phyloP scores from a whole-genome alignment of 805 yeast species.

The Teunomyces pallodes region DNA sequence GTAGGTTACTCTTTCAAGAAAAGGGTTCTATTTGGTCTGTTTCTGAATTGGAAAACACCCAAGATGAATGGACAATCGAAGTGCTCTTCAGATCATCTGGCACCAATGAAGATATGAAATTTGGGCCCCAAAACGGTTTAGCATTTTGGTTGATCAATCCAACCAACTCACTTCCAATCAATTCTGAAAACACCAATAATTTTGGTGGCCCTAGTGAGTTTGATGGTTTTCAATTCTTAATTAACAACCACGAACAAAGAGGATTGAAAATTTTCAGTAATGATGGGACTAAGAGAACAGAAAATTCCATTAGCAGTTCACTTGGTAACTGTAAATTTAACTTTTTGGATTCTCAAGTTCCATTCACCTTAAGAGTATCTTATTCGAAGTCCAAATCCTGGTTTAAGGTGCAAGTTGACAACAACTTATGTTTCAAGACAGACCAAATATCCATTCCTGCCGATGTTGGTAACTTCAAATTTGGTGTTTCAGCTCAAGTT shows the following conservation, averaged over 20 bases:
- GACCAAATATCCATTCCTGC: slow-evolving; percentile 48
- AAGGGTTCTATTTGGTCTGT: slow-evolving; percentile 50
- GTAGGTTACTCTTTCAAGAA: slow-evolving; percentile 43
- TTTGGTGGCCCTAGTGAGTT: slow-evolving; percentile 56
- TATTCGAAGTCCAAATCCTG: slow-evolving; percentile 46
- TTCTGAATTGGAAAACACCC: slow-evolving; percentile 19
- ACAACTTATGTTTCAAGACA: slow-evolving; percentile 67
- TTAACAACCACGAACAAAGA: slow-evolving; percentile 50
- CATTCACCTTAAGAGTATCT: slow-evolving; percentile 63
- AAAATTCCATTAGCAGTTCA: slow-evolving; percentile 29
- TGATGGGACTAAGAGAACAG: slow-evolving; percentile 49
- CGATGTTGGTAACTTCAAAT: slow-evolving; percentile 30
- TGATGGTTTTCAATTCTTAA: slow-evolving; percentile 62
- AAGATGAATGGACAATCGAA: slow-evolving; percentile 55
- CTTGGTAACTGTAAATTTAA: slow-evolving; percentile 57
- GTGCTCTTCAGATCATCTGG: slow-evolving; percentile 63
- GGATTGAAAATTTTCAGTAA: slow-evolving; percentile 58
- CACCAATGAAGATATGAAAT: slow-evolving; percentile 23
- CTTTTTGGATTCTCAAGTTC: slow-evolving; percentile 69
- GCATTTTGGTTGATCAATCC: slow-evolving; percentile 53
- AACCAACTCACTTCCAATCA: slow-evolving; percentile 14
- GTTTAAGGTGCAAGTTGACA: slow-evolving; percentile 69
- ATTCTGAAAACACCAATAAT: slow-evolving; percentile 24
- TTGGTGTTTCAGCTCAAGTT: slow-evolving; percentile 54
- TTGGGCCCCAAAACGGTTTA: slow-evolving; percentile 48